Evolutionary conservation across 2,329 filamentous ascomycete species (phyloP).

Genomic region (Ophiostoma quercus): DNA sequence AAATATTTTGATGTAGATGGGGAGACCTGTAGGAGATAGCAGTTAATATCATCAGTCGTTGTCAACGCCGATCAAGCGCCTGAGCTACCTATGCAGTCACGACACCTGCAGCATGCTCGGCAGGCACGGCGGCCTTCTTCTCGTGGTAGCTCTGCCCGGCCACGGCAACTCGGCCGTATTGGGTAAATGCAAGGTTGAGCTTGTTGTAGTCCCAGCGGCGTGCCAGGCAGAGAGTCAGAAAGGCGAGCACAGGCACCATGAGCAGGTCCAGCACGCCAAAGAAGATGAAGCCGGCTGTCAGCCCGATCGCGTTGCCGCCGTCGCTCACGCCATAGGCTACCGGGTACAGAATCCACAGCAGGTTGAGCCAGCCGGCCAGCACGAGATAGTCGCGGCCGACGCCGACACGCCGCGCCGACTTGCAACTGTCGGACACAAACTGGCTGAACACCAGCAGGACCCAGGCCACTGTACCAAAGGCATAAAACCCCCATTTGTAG

Average conservation of each 20-base stretch:
- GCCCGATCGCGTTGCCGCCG: slow-evolving; percentile 47
- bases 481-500: slow-evolving; percentile 57
- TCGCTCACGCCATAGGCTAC: slow-evolving; percentile 50
- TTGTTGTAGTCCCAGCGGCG: slow-evolving; percentile 47
- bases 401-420: slow-evolving; percentile 40
- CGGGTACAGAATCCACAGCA: slow-evolving; percentile 51
- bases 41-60: neutral
- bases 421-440: slow-evolving; percentile 38
- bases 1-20: neutral
- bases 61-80: neutral
- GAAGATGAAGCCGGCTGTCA: slow-evolving; percentile 45
- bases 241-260: slow-evolving; percentile 42
- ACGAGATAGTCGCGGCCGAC: slow-evolving; percentile 42
- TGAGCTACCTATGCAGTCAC: slow-evolving; percentile 11
- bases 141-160: slow-evolving; percentile 42
- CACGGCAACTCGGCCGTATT: slow-evolving; percentile 48
- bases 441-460: slow-evolving; percentile 44
- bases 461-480: slow-evolving; percentile 46
- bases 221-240: slow-evolving; percentile 42
- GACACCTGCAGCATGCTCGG: neutral
- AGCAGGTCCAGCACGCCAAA: slow-evolving; percentile 51
- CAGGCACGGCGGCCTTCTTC: slow-evolving; percentile 34
- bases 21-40: neutral
- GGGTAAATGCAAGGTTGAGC: slow-evolving; percentile 51
- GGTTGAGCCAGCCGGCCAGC: slow-evolving; percentile 45